Conservation (phyloP, 495 filamentous ascomycete species). For the Podospora pseudoanserina region DNA sequence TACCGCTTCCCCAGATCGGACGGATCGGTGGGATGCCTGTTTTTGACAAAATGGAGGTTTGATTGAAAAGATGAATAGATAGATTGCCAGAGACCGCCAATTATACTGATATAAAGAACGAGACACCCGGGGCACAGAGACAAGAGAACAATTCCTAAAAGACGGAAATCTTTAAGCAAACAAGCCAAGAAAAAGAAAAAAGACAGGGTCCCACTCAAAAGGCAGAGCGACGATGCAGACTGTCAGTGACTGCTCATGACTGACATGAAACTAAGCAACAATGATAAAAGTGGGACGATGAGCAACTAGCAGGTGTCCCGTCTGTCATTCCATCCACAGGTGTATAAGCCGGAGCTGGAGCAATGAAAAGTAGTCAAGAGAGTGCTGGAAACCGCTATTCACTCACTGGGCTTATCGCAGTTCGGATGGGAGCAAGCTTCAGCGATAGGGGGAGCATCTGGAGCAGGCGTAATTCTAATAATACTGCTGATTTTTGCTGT, state of each 20-base stretch:
- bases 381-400: neutral
- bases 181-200: neutral
- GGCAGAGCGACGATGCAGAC: neutral
- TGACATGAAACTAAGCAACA: neutral
- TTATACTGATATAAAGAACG: neutral
- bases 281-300: neutral
- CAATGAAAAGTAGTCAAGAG: neutral
- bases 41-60: neutral
- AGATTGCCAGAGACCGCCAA: neutral
- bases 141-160: neutral
- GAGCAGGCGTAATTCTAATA: neutral
- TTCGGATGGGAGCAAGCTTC: neutral
- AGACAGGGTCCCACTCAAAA: neutral
- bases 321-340: neutral
- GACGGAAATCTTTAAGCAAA: no score
- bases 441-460: neutral
- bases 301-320: neutral
- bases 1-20: neutral
- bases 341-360: neutral
- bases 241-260: neutral
- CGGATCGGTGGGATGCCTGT: neutral
- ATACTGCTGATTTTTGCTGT: neutral
- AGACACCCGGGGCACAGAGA: neutral
- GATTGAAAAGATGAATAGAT: neutral
- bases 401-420: neutral